These are phyloP conservation scores for Cryptococcus sp. DNA, from an alignment of 1,284 basidiomycete species.

Conservation along the genomic window DNA sequence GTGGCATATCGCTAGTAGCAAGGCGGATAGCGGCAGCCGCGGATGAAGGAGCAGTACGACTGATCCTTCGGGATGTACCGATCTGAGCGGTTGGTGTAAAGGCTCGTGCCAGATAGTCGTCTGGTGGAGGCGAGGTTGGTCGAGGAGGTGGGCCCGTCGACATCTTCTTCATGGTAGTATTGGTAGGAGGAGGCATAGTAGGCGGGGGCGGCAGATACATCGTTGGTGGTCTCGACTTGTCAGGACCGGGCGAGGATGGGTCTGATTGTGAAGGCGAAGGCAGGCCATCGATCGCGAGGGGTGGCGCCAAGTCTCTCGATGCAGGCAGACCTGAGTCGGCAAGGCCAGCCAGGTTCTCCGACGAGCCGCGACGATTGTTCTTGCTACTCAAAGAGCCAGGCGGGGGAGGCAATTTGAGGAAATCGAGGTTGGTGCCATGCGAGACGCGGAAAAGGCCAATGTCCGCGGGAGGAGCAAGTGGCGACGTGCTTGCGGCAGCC, in stretches of 20 bases:
- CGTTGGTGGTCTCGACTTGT: constrained; percentile 77
- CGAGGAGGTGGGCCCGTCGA: constrained; percentile 65
- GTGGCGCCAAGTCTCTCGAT: constrained; percentile 21
- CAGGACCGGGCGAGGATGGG: constrained; percentile 54
- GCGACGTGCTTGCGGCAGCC: constrained; percentile 20
- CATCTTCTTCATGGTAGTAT: constrained; percentile 46
- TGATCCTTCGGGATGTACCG: constrained; percentile 23
- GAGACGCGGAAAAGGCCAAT: constrained; percentile 49
- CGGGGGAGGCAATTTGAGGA: constrained; percentile 51
- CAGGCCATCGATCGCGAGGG: constrained; percentile 39
- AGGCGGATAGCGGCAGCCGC: constrained; percentile 50
- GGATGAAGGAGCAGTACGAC: constrained; percentile 61
- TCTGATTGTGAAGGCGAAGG: constrained; percentile 27
- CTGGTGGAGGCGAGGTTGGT: constrained; percentile 83
- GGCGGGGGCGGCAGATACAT: constrained; percentile 85
- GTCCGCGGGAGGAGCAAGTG: constrained; percentile 34
- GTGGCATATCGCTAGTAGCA: constrained; percentile 64
- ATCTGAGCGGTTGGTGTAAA: constrained; percentile 72
- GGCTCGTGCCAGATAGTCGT: constrained; percentile 81
- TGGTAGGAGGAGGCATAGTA: constrained; percentile 71
- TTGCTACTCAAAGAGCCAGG: constrained; percentile 19
- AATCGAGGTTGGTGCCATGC: constrained; percentile 50
- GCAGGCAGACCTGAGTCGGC: constrained; percentile 30
- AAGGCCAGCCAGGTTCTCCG: constrained; percentile 20
- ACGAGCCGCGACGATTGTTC: constrained; percentile 20